phyloP scores from a whole-genome alignment of 441 rosid genomes.

The Pelargonium cotyledonis region DNA sequence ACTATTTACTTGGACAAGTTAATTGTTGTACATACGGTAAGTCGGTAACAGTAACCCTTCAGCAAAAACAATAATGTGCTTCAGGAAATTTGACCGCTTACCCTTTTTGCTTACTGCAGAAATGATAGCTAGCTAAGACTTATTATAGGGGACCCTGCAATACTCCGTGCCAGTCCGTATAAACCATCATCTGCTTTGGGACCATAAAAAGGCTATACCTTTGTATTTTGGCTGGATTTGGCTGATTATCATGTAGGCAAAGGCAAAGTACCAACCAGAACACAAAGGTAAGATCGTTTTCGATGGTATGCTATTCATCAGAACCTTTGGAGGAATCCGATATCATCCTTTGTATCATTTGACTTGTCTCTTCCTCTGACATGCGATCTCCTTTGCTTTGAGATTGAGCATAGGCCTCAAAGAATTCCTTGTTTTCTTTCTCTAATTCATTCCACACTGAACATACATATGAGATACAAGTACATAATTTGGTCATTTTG shows the following conservation, averaged over 20 bases:
- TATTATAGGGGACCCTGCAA: background rate
- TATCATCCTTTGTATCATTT: constrained; percentile 67
- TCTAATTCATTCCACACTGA: constrained; percentile 88
- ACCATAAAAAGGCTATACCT: background rate
- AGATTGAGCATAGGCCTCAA: constrained; percentile 55
- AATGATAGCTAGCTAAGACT: background rate
- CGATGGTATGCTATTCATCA: constrained; percentile 7
- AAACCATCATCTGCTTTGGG: background rate
- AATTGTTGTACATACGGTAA: too few relatives aligned
- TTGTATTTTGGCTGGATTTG: constrained; percentile 9
- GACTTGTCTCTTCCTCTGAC: constrained; percentile 79
- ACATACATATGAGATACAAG: background rate
- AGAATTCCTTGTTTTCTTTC: constrained; percentile 91
- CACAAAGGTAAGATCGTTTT: constrained; percentile 15
- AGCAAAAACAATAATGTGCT: too few relatives aligned
- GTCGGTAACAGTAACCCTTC: too few relatives aligned
- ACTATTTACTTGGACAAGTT: too few relatives aligned
- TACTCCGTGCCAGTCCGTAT: background rate
- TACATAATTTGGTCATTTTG: background rate
- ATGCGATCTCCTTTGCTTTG: constrained; percentile 57
- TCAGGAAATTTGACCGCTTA: too few relatives aligned
- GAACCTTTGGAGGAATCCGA: constrained; percentile 50
- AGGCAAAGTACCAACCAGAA: background rate
- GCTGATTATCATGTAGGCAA: background rate
- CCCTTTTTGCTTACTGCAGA: too few relatives aligned